Percentiles rank a stretch among this genome's conserved stretches.
These are phyloP conservation scores for Cercospora beticola DNA, from an alignment of 2,329 filamentous ascomycete species.

Conservation along the genomic window DNA sequence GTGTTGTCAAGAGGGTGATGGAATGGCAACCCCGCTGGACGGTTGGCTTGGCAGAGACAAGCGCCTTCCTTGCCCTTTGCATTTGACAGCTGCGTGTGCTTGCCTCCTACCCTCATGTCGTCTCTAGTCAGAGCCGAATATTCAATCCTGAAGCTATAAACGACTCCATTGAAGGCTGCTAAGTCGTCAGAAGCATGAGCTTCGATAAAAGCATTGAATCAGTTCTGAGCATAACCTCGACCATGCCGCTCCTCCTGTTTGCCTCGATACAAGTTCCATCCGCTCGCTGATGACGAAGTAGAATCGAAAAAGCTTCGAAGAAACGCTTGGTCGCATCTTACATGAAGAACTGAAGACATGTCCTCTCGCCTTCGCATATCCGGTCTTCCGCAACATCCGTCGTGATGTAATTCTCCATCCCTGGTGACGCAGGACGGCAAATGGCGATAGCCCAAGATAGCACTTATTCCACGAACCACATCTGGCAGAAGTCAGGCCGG, in stretches of 20 bases:
- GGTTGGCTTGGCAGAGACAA: neutral
- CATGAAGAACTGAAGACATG: neutral
- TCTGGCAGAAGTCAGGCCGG: neutral
- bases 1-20: neutral
- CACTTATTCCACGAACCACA: neutral
- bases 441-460: neutral
- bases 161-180: neutral
- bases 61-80: neutral
- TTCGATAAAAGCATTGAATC: neutral
- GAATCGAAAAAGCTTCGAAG: neutral
- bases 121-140: neutral
- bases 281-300: neutral
- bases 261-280: neutral
- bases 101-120: neutral
- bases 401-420: neutral
- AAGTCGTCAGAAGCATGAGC: neutral
- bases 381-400: neutral
- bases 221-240: neutral
- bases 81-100: neutral
- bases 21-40: neutral
- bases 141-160: neutral
- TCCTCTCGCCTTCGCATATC: neutral
- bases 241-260: neutral
- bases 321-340: neutral
- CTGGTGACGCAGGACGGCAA: neutral